Base-by-base conservation (phyloP, 176 grass and related monocot genomes). In the Aegilops bicornis region DNA sequence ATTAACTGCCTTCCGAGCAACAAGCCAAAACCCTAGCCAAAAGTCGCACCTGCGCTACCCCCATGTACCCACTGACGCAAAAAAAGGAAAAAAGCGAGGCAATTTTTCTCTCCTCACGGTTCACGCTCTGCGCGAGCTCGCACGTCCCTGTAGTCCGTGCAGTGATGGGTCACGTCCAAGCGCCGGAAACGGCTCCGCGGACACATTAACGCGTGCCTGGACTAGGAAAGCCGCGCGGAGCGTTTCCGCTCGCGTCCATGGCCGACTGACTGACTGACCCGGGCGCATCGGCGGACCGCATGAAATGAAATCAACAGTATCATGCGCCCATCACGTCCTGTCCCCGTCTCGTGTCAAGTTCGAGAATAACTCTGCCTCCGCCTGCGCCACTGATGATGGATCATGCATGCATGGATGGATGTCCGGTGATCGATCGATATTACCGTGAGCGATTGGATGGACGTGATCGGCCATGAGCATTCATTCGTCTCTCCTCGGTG, bases 281-380 rank as follows among this genome's bases (percentile, higher is more conserved):
- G 11, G 23, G 69, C 40, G 71, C 71, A 39, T 70, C 68, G 20
- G 31, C 17, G 31, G 66, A 69, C 32, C 5, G 35, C 22, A 52
- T 76, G 73, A 77, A 1, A 29, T 56, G 74, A 77, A 19, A 77
- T 33, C 73, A 29, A 76, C 73, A 76, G 43, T 45, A 76, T 76
- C 74, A 77, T 77, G 74, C 73, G 71, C 73, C 73, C 73, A 76
- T 76, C 73, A 76, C 73, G 1, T 76, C 73, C 16, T 76, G 73
- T 76, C 42, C 45, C 70, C 37, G 37, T 20, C 72, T 54, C 69
- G 20, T 10, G 68, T 71, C 69, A 6, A 24, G 20, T 6, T 73
- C 22, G 22, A 75, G 72, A 75, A 75, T 75, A 48, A 50, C 72
- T 25, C 5, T 8, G 64, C 14, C 14, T 20, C 7, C 7, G 31